Base-by-base conservation (phyloP, 768 basidiomycete species). In the Infundibulicybe gibba region DNA sequence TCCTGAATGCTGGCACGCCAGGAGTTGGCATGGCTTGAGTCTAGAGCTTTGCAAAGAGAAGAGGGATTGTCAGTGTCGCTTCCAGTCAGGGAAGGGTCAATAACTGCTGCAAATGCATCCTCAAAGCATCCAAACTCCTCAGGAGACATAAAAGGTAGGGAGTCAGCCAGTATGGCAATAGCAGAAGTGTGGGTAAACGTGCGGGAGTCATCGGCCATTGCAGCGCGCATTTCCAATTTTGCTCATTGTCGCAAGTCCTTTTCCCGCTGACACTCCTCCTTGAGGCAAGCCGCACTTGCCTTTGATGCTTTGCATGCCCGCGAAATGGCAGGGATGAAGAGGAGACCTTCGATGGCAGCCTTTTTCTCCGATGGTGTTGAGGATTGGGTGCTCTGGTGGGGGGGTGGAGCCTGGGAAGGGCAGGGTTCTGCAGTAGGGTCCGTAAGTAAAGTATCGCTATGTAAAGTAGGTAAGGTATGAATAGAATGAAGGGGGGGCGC, bases 11-110 rank as follows among this genome's bases (percentile, higher is more conserved):
- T n/a, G n/a, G n/a, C n/a, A n/a, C n/a, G n/a, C n/a, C n/a, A n/a
- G n/a, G n/a, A 59, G 48, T 1, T 46, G 57, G 0, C 40, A 40
- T 9, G 30, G 3, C 63, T 57, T 60, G 10, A 53, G 46, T 38
- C 63, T 52, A 60, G 45, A 43, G 64, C 51, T 49, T 67, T 47
- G 31, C 48, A 31, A 3, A 59, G 39, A 1, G 21, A 46, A 2
- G 40, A 37, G 1, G 60, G 58, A 19, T 40, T 48, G 38, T 56
- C 41, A 5, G 47, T 38, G 33, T 44, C 45, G 6, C 11, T 4
- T 13, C 25, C 44, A 32, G 43, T 14, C 15, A 6, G 33, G 5
- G n/a, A 31, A 12, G 48, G 50, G 13, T 52, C 32, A 15, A 54
- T 49, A 6, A 5, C 31, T 16, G 35, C 33, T 3, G 12, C 11